These are phyloP conservation scores for Coemansia sp. DNA, from an alignment of 192 early-diverging fungal species.

Conservation along the genomic window DNA sequence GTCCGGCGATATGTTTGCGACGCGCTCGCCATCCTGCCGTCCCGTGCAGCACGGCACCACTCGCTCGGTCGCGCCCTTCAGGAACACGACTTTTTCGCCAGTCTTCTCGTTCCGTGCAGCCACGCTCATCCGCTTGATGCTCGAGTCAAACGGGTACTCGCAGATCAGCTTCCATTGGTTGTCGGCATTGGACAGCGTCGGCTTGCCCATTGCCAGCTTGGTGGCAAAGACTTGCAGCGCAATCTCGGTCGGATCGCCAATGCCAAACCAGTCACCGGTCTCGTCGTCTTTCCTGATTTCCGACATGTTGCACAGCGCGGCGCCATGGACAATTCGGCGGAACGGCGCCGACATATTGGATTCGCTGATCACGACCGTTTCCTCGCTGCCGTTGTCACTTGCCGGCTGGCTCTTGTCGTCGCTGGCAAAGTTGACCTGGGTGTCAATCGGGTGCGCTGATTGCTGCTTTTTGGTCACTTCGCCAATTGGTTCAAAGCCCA, in stretches of 20 bases:
- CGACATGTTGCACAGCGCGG: constrained; percentile 82
- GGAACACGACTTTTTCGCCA: constrained; percentile 56
- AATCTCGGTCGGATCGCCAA: constrained; percentile 92
- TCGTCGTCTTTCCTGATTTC: constrained; percentile 59
- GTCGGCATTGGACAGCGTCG: constrained; percentile 49
- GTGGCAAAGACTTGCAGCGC: constrained; percentile 82
- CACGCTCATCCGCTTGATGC: constrained; percentile 89
- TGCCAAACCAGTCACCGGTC: constrained; percentile 64
- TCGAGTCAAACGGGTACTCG: constrained; percentile 72
- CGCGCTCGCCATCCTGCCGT: constrained; percentile 40
- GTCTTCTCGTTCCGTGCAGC: constrained; percentile 51
- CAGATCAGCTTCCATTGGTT: constrained; percentile 53
- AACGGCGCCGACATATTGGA: constrained; percentile 50
- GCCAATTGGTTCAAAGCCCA: constrained; percentile 60
- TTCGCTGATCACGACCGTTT: constrained; percentile 25
- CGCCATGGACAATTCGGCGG: constrained; percentile 53
- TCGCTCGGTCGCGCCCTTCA: constrained; percentile 92
- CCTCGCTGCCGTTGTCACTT: constrained; percentile 5
- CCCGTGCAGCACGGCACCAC: constrained; percentile 68
- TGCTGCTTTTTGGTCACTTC: constrained; percentile 40
- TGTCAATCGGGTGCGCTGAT: constrained; percentile 8
- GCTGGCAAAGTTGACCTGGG: constrained; percentile 30
- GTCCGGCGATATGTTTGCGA: constrained; percentile 20
- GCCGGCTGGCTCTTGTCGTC: background rate
- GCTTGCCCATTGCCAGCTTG: constrained; percentile 74